Base-by-base conservation (phyloP, 352 stramenopile genomes). In the Phytopythium kandeliae region DNA sequence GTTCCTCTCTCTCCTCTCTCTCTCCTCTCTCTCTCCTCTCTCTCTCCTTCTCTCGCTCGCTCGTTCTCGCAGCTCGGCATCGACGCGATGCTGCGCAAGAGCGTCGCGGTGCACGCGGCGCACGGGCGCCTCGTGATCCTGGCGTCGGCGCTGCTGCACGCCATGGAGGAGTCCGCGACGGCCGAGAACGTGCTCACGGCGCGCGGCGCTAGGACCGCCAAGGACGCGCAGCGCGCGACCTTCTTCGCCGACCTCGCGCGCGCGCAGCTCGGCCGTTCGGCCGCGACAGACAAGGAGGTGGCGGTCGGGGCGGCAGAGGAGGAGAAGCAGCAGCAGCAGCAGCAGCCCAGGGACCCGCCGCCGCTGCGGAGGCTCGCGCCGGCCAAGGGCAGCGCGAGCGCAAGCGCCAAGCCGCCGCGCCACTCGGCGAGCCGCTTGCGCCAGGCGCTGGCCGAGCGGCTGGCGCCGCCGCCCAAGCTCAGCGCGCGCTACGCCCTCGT, bases 31-130 rank as follows among this genome's bases (percentile, higher is more conserved):
- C 28, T 33, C 28, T 33, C 28, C 28, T 4, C 7, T 2, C 31
- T 13, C 4, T 35, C 31, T 35, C 31, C 11, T 35, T 35, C 28
- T 33, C 28, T 33, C 28, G 5, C 28, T 35, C 31, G 24, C 22
- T 12, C 16, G 21, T 8, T 4, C 31, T 16, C 45, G 22, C 6
- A 70, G 63, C 40, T 67, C 16, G 60, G 71, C 25, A 7, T 76
- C 13, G 65, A 67, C 33, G 53, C 69, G 11, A 59, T 78, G 16
- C 44, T 89, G 24, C 69, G 78, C 37, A 86, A 89, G 55, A 60
- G 62, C 35, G 57, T 68, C 21, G 46, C 51, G 3, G 65, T 82
- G 35, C 73, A 89, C 56, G 58, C 57, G 25, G 58, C 47, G 3
- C 53, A 86, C 38, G 73, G 86, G 17, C 65, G 58, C 1, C 52